Evolutionary conservation across 257 asterid genomes (phyloP), one percentile per base, ranked within the genome.

Genomic region (Solanum stenotomum): DNA sequence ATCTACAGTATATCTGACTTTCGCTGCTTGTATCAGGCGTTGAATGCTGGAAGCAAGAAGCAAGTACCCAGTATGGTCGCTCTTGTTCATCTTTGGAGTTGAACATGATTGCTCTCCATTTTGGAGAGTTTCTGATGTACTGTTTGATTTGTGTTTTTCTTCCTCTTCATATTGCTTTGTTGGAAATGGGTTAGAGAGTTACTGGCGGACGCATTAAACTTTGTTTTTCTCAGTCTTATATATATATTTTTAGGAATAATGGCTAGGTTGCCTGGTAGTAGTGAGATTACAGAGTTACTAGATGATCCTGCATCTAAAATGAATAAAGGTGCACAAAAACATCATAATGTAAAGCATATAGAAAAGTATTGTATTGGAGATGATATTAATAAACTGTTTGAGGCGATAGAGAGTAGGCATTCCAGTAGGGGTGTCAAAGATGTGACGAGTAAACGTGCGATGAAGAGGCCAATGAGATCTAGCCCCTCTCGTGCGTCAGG

Each of bases 401-500:
- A 93, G 89, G 94, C 95, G 1, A 92, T 96, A 70, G 96, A 94
- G 38, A 86, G 92, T 78, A 93, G 92, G 88, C 92, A 87, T 87
- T 89, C 90, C 46, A 85, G 85, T 68, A 91, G 88, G 87, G 91
- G 42, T 81, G 63, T 78, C 84, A 78, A 14, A 78, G 93, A 89
- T 42, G 89, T 84, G 25, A 87, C 67, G 10, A 90, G 85, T 74
- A 96, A 89, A 92, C 91, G 95, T 89, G 96, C 98, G 88, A 95
- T 93, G 98, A 96, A 96, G 88, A 91, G 96, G 78, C 98, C 99
- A 29, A 93, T 96, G 94, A 90, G 95, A 88, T 87, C 78, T 76
- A 78, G 90, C 63, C 89, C 93, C 63, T 87, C 93, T 74, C 96
- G 88, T 33, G 92, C 91, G 11, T 89, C 94, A 3, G 94, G 96